Conservation (phyloP, 805 yeast species). For the Candida jianshihensis region DNA sequence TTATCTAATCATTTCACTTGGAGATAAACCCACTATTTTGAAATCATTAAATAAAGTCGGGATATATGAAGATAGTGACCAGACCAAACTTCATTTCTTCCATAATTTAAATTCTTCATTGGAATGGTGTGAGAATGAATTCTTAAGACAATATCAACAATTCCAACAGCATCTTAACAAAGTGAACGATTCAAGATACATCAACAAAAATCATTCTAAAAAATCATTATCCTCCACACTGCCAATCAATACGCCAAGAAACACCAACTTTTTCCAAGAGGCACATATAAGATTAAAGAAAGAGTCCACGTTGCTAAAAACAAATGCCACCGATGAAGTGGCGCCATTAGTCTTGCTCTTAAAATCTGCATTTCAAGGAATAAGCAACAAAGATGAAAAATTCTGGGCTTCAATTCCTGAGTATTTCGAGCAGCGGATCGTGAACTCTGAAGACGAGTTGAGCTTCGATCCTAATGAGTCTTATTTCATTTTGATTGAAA, state of each 20-base stretch:
- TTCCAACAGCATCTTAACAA: constrained; percentile 17
- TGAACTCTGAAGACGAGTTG: constrained; percentile 47
- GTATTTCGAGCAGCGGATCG: constrained; percentile 43
- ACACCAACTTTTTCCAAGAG: constrained; percentile 31
- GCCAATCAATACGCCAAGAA: constrained; percentile 33
- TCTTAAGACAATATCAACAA: constrained; percentile 39
- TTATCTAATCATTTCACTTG: constrained; percentile 72
- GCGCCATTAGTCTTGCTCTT: constrained; percentile 28
- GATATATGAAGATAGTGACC: constrained; percentile 39
- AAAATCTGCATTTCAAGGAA: constrained; percentile 38
- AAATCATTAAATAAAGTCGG: constrained; percentile 80
- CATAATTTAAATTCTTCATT: constrained; percentile 77
- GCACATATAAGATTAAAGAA: constrained; percentile 28
- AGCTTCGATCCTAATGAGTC: constrained; percentile 27
- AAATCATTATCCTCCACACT: too few species aligned
- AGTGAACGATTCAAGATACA: not conserved
- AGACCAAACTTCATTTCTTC: constrained; percentile 50
- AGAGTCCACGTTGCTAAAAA: constrained; percentile 21
- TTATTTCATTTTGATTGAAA: constrained; percentile 49
- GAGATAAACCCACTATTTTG: constrained; percentile 58
- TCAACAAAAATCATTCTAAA: constrained; percentile 1
- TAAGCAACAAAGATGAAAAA: constrained; percentile 33
- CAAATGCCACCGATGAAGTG: not conserved
- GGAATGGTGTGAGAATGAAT: constrained; percentile 96
- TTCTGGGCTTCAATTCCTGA: constrained; percentile 64